phyloP scores from a whole-genome alignment of 2,329 filamentous ascomycete genomes.

The Mariannaea sp. region DNA sequence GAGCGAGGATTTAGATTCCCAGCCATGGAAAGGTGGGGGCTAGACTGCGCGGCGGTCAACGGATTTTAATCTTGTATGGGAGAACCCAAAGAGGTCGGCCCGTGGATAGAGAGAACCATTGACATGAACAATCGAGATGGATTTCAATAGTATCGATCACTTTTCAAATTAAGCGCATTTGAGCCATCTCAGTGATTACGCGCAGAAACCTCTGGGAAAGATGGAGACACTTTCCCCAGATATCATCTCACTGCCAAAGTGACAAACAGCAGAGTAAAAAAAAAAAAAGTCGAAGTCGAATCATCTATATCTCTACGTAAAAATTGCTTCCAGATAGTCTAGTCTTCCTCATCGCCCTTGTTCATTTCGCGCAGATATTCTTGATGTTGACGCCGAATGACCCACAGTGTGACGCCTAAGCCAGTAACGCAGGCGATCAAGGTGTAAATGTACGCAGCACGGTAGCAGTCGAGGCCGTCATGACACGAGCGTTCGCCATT shows the following conservation, averaged over 20 bases:
- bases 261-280: too few species aligned
- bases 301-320: not conserved
- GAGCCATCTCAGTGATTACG: too few species aligned
- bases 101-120: constrained; percentile 20
- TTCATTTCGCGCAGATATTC: constrained; percentile 46
- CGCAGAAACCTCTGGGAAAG: too few species aligned
- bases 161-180: too few species aligned
- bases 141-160: too few species aligned
- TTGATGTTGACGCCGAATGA: constrained; percentile 64
- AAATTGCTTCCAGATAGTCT: not conserved
- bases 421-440: constrained; percentile 72
- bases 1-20: not conserved
- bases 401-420: constrained; percentile 70
- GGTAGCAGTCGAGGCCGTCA: constrained; percentile 81
- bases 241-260: too few species aligned
- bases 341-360: constrained; percentile 47
- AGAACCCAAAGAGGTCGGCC: constrained; percentile 6
- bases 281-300: not conserved
- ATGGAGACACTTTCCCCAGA: too few species aligned
- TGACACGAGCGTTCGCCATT: constrained; percentile 75
- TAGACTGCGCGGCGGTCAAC: constrained; percentile 16
- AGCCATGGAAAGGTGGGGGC: constrained; percentile 10
- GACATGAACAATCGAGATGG: constrained; percentile 27
- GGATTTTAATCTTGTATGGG: constrained; percentile 20
- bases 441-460: constrained; percentile 79